Base-by-base conservation (phyloP, 179 eudicot genomes). In the Pouteria campechiana region DNA sequence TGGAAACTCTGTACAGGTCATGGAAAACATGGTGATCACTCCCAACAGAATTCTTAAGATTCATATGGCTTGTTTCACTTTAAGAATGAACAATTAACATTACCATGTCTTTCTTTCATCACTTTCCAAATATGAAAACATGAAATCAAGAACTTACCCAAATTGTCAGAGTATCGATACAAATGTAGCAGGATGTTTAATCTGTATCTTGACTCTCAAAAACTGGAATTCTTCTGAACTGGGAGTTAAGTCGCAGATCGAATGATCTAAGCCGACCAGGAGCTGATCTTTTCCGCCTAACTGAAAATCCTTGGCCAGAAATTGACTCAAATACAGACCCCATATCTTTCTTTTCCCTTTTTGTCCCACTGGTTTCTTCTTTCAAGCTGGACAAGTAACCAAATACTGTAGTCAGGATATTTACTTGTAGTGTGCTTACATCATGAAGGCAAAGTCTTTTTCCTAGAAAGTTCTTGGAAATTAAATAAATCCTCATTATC, bases 241-340 rank as follows among this genome's bases (percentile, higher is more conserved):
- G 95, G 48, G 78, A 72, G 23, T 56, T 37, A 24, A 33, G 44
- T 32, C 60, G 61, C 33, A 52, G 28, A 41, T 60, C 29, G 34
- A 76, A 61, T 41, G 69, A 28, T 37, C 58, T 81, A 29, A 36
- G 42, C 17, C 54, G 71, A 23, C 33, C 63, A 10, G 69, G 32
- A 13, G 38, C 36, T 31, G 88, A 70, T 65, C 99, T 77, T 75
- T 76, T 82, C 57, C 64, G 66, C 70, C 37, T 80, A 20, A 32
- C 57, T 35, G 64, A 17, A 50, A 92, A 90, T 19, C 96, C 96
- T 63, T 69, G 66, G 60, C 77, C 82, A 7, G 52, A 46, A 23
- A 72, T 36, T 22, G 55, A 54, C 41, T 73, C 79, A 49, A 48
- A 75, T 48, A 87, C 52, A 11, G 43, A 27, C 31, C 94, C 94